These are phyloP conservation scores for Schizosaccharomyces osmophilus DNA, from an alignment of 805 yeast species.

Conservation along the genomic window DNA sequence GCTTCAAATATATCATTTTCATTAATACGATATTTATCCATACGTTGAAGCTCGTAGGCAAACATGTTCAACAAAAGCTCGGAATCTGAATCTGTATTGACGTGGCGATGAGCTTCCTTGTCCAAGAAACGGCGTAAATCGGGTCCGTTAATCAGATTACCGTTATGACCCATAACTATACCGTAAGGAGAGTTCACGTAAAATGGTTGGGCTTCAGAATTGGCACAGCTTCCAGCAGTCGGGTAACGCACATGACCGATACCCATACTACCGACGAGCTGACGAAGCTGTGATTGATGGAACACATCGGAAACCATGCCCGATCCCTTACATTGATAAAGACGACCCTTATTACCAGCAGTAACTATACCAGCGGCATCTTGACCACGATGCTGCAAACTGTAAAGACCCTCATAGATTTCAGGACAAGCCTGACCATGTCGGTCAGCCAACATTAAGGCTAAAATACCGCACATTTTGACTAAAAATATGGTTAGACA, in stretches of 20 bases:
- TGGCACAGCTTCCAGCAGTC: conserved; percentile 88
- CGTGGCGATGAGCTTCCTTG: conserved; percentile 85
- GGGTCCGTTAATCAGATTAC: conserved; percentile 72
- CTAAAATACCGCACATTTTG: conserved; percentile 88
- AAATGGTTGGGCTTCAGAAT: conserved; percentile 94
- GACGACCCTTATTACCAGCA: conserved; percentile 76
- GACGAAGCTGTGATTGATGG: conserved; percentile 53
- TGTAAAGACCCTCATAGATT: conserved; percentile 74
- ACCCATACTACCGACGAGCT: conserved; percentile 82
- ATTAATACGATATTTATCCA: conserved; percentile 81
- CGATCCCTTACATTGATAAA: conserved; percentile 93
- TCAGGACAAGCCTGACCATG: conserved; percentile 60
- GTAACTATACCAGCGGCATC: conserved; percentile 99
- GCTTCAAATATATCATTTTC: conserved; percentile 75
- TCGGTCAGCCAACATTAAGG: conserved; percentile 60
- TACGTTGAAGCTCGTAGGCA: conserved; percentile 74
- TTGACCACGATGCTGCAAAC: conserved; percentile 90
- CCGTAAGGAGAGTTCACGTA: conserved; percentile 96
- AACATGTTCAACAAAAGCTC: conserved; percentile 73
- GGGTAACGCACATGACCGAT: conserved; percentile 87
- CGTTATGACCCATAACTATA: conserved; percentile 72
- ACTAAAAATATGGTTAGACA: not conserved
- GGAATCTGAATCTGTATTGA: conserved; percentile 89
- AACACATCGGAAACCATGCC: conserved; percentile 97
- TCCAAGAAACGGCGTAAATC: conserved; percentile 61